Base-by-base conservation (phyloP, 345 rosid species). In the Euphorbia peplus region DNA sequence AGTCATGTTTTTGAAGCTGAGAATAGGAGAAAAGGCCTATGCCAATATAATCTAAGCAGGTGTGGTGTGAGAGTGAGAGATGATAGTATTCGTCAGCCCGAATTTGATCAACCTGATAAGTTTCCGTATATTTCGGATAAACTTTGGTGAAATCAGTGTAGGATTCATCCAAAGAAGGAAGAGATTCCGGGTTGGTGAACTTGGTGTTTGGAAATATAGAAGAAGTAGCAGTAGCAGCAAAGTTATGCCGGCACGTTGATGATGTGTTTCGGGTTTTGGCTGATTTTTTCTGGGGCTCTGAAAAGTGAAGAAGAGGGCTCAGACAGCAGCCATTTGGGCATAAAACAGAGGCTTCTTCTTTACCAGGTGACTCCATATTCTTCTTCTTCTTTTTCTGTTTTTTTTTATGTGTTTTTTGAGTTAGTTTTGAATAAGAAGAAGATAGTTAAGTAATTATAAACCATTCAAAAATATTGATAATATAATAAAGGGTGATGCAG, bases 11-110 rank as follows among this genome's bases (percentile, higher is more conserved):
- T 30, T 81, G 88, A 25, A 85, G 68, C 76, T 93, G 98, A 29
- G 92, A 73, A 78, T 84, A 80, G 52, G 96, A 91, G 81, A 88
- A 91, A 21, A 93, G 86, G 63, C 98, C 97, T 15, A 84, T 83
- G 35, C 98, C 98, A 0, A 91, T 86, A 77, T 93, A 93, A 78
- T 93, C 98, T 69, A 93, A 93, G 74, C 97, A 93, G 60, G 92
- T 85, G 80, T 80, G 79, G 69, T 83, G 83, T 61, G 88, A 75
- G 25, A 69, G 63, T 2, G 86, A 83, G 63, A 93, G 91, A 81
- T 93, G 92, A 32, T 72, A 74, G 68, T 91, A 93, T 19, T 91
- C 90, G 42, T 78, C 79, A 13, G 81, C 81, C 73, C 97, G 82
- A 37, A 91, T 85, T 14, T 75, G 83, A 54, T 93, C 97, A 41